Evolutionary conservation across 805 yeast genomes (phyloP).

Genomic region (Teunomyces stri): DNA sequence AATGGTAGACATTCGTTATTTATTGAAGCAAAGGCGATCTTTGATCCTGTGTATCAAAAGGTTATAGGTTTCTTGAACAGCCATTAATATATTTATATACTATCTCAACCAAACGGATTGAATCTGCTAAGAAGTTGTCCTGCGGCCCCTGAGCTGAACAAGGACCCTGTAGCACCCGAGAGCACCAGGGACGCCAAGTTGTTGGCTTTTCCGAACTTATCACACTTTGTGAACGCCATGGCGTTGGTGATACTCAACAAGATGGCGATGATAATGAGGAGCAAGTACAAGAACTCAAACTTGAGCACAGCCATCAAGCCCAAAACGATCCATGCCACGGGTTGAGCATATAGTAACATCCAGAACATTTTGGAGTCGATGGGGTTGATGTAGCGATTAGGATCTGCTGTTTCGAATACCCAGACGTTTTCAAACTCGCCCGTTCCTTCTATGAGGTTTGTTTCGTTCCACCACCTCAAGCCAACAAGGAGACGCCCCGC

Average conservation of each 20-base stretch:
- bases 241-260: conserved; percentile 78
- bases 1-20: conserved; percentile 46
- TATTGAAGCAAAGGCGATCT: conserved; percentile 45
- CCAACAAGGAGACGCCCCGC: conserved; percentile 90
- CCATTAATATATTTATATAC: not conserved
- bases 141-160: conserved; percentile 21
- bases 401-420: conserved; percentile 88
- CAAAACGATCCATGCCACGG: conserved; percentile 70
- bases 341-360: conserved; percentile 72
- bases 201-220: conserved; percentile 85
- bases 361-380: conserved; percentile 90
- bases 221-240: conserved; percentile 88
- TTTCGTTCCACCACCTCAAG: conserved; percentile 95
- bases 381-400: conserved; percentile 72
- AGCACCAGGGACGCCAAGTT: conserved; percentile 57
- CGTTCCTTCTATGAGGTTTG: conserved; percentile 40
- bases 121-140: conserved; percentile 31
- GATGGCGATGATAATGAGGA: conserved; percentile 64
- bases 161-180: conserved; percentile 48
- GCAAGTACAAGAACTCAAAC: conserved; percentile 65
- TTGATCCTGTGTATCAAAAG: conserved; percentile 30
- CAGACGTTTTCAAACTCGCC: conserved; percentile 65
- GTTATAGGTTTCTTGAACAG: conserved; percentile 36
- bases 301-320: conserved; percentile 78
- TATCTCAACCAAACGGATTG: conserved; percentile 32